Base-by-base conservation (phyloP, 176 grass and related monocot species). In the Avena atlantica region DNA sequence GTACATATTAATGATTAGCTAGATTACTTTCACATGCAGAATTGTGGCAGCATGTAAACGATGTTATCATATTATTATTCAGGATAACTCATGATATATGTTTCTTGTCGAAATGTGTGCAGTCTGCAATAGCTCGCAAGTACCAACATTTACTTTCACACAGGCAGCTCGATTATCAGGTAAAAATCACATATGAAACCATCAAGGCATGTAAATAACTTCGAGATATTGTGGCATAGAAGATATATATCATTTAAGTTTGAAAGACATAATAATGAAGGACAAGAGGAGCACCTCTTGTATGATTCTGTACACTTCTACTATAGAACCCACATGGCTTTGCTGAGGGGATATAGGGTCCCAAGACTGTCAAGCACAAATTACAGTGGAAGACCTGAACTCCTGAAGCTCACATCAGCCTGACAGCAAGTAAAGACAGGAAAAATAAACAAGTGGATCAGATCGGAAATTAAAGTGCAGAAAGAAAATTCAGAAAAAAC, bases 241-340 rank as follows among this genome's bases (percentile, higher is more conserved):
- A 83, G 24, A 63, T 40, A 78, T 70, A 21, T 9, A 66, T 52
- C 23, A 57, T 66, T 48, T 65, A 68, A 58, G 16, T 67, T 72
- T 60, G 8, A 23, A 55, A 72, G 53, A 81, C 42, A 79, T 78
- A 37, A 37, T 37, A 58, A 56, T 65, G 49, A 78, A 78, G 37
- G 40, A 70, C 52, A 80, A 69, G 84, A 85, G 23, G 58, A 78
- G 57, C 79, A 98, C 97, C 94, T 96, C 97, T 96, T 98, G 90
- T 86, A 98, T 93, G 79, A 98, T 98, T 89, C 92, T 96, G 71
- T 94, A 98, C 61, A 98, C 92, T 93, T 98, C 97, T 68, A 96
- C 92, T 78, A 98, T 96, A 85, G 97, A 98, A 88, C 37, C 87
- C 42, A 88, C 94, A 91, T 98, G 97, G 31, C 92, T 94, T 80